Evolutionary conservation across 2,329 filamentous ascomycete genomes (phyloP).

Genomic region (Periconia digitata): DNA sequence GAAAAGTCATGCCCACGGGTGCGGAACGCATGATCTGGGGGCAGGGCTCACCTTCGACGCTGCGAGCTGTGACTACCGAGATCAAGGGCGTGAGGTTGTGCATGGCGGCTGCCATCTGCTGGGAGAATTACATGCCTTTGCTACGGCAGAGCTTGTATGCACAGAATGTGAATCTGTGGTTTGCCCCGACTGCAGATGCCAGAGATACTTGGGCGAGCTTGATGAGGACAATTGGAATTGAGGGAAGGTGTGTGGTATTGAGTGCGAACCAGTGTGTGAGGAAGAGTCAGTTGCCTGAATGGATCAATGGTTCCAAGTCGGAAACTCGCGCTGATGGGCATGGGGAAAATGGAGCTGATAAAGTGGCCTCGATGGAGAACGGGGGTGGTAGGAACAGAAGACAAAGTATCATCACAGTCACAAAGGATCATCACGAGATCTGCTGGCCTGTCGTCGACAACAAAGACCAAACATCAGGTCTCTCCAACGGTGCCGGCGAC

Average conservation of each 20-base stretch:
- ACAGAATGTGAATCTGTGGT: conserved; percentile 89
- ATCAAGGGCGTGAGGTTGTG: conserved; percentile 80
- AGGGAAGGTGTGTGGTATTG: conserved; percentile 83
- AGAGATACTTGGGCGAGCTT: conserved; percentile 79
- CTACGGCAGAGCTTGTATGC: conserved; percentile 80
- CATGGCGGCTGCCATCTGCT: conserved; percentile 86
- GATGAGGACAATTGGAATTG: conserved; percentile 79
- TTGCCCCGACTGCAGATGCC: conserved; percentile 85
- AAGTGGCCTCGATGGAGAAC: conserved; percentile 1
- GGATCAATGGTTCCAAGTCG: conserved; percentile 49
- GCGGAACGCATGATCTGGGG: conserved; percentile 86
- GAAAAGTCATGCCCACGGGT: conserved; percentile 92
- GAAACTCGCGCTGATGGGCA: no score
- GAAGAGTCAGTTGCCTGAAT: conserved; percentile 58
- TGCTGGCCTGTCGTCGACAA: conserved; percentile 41
- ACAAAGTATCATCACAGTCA: conserved; percentile 44
- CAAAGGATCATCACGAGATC: conserved; percentile 51
- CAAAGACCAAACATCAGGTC: conserved; percentile 23
- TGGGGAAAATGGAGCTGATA: not conserved
- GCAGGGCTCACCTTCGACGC: conserved; percentile 76
- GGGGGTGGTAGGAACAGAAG: conserved; percentile 25
- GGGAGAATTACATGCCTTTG: conserved; percentile 96
- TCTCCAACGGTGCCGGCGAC: conserved; percentile 13
- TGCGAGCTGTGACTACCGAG: conserved; percentile 75
- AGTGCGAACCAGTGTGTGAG: conserved; percentile 81